These are phyloP conservation scores for Elongisporangium prolatum DNA, from an alignment of 352 stramenopile species.

Conservation along the genomic window DNA sequence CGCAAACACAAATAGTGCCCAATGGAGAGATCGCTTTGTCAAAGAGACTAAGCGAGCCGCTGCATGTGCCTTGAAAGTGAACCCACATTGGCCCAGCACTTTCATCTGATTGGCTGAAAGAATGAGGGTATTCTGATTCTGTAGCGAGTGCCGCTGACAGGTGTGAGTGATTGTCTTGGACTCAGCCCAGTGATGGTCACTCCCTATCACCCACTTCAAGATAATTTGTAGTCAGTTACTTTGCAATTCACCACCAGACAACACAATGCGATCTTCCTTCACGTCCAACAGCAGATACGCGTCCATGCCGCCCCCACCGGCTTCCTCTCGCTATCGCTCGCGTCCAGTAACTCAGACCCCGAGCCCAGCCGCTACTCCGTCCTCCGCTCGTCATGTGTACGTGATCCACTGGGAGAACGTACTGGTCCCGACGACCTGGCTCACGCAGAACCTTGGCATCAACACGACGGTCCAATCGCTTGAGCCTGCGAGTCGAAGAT, in stretches of 20 bases:
- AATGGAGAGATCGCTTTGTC: not conserved
- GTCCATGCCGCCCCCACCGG: not conserved
- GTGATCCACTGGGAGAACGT: constrained; percentile 57
- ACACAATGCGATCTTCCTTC: not conserved
- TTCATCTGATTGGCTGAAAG: not conserved
- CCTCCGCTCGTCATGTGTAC: constrained; percentile 11
- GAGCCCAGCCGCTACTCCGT: not conserved
- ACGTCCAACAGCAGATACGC: not conserved
- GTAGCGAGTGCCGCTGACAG: not conserved
- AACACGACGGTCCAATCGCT: constrained; percentile 14
- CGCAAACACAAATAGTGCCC: not conserved
- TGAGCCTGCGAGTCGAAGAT: constrained; percentile 15
- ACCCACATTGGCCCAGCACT: not conserved
- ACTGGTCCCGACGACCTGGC: constrained; percentile 34
- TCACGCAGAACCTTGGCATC: constrained; percentile 29
- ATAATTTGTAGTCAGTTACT: not conserved
- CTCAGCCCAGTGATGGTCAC: not conserved
- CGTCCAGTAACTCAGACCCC: not conserved
- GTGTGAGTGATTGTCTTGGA: not conserved
- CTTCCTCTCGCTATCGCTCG: not conserved
- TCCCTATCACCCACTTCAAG: not conserved
- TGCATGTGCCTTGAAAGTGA: not conserved
- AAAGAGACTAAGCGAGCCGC: not conserved
- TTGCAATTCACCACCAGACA: not conserved
- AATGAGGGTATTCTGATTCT: not conserved